These are phyloP conservation scores for Termitomyces eurrhizus DNA, from an alignment of 768 basidiomycete genomes.

Conservation along the genomic window DNA sequence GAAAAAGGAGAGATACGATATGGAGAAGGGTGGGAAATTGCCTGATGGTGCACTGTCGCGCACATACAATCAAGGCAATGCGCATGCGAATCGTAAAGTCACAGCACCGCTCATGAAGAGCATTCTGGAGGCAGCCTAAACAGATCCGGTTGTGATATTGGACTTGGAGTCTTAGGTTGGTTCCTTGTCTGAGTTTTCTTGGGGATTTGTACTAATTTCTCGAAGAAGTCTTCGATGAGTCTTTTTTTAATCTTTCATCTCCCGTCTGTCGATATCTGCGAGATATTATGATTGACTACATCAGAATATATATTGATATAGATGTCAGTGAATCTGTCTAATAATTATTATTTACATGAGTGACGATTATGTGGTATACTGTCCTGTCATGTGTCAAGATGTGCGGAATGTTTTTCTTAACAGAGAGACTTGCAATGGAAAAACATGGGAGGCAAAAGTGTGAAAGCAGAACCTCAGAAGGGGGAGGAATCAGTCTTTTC, in stretches of 20 bases:
- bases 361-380: too few relatives aligned
- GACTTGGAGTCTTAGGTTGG: background rate
- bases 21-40: slow-evolving; percentile 29
- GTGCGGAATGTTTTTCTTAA: too few relatives aligned
- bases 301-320: too few relatives aligned
- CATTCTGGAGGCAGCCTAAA: slow-evolving; percentile 42
- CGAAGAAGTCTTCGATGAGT: background rate
- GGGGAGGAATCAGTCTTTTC: too few relatives aligned
- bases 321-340: too few relatives aligned
- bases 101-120: slow-evolving; percentile 62
- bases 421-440: too few relatives aligned
- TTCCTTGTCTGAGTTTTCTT: background rate
- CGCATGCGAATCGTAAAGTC: slow-evolving; percentile 57
- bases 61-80: slow-evolving; percentile 66
- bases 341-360: too few relatives aligned
- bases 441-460: too few relatives aligned
- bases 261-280: too few relatives aligned
- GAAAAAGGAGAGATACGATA: slow-evolving; percentile 36
- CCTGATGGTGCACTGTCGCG: slow-evolving; percentile 35
- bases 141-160: background rate
- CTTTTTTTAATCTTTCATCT: background rate
- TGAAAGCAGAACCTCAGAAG: too few relatives aligned
- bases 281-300: too few relatives aligned
- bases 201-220: background rate
- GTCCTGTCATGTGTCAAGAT: too few relatives aligned